A percentile compares a stretch with the other conserved stretches of the same genome.
phyloP scores from a whole-genome alignment of 805 yeast genomes.

The Nakazawaea ishiwadae region DNA sequence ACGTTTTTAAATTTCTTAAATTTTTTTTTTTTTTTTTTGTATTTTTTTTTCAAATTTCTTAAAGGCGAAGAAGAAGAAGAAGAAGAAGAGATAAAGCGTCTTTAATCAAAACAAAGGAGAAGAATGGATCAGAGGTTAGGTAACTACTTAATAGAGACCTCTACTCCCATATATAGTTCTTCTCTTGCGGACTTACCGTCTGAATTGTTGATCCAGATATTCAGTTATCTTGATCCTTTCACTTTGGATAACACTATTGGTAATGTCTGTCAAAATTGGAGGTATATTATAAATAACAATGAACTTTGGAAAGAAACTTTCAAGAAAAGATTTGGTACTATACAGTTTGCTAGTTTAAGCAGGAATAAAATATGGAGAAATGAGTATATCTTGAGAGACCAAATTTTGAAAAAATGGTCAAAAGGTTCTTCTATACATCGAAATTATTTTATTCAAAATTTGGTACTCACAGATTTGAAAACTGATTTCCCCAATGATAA shows the following conservation, averaged over 20 bases:
- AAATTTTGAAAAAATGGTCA: constrained; percentile 33
- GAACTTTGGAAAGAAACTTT: constrained; percentile 46
- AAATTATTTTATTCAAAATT: constrained; percentile 18
- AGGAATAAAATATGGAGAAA: constrained; percentile 40
- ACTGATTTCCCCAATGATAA: constrained; percentile 23
- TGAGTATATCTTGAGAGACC: constrained; percentile 39
- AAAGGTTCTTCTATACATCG: constrained; percentile 24
- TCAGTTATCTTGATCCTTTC: constrained; percentile 40
- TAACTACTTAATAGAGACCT: neutral
- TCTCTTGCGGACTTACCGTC: constrained; percentile 32
- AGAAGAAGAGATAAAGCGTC: neutral
- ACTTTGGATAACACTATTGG: constrained; percentile 33
- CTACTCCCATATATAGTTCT: neutral
- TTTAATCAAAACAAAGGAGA: neutral
- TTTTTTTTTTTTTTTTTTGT: too few species aligned
- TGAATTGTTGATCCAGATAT: constrained; percentile 41
- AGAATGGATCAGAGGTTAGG: neutral
- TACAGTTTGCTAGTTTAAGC: constrained; percentile 39
- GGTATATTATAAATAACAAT: constrained; percentile 36
- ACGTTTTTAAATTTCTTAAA: too few species aligned
- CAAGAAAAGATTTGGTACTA: constrained; percentile 30
- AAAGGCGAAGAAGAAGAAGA: too few species aligned
- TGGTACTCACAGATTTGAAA: constrained; percentile 20
- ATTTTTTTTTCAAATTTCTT: too few species aligned
- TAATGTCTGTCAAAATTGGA: constrained; percentile 46